Evolutionary conservation across 306 rosid species (phyloP).

Genomic region (Datisca glomerata): DNA sequence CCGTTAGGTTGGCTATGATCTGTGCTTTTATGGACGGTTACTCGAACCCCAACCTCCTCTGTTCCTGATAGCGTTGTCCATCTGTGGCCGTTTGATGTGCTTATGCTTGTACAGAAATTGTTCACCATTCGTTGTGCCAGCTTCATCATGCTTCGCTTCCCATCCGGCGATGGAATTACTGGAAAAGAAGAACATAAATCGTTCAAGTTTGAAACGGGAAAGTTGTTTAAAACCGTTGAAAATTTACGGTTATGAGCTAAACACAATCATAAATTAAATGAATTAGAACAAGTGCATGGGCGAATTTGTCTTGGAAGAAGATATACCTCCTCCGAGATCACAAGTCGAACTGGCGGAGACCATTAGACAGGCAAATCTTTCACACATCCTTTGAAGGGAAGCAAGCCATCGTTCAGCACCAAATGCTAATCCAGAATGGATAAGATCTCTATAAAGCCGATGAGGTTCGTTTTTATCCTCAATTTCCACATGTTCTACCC

Average conservation of each 20-base stretch:
- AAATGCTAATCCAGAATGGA: conserved; percentile 65
- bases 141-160: conserved; percentile 91
- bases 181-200: background rate
- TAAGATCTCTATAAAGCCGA: conserved; percentile 53
- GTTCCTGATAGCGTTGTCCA: conserved; percentile 78
- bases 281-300: too few species aligned
- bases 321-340: conserved; percentile 82
- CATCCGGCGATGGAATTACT: conserved; percentile 81
- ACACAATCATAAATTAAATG: too few species aligned
- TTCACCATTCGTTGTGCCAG: conserved; percentile 93
- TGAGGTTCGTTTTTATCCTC: conserved; percentile 70
- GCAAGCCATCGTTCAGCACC: conserved; percentile 83
- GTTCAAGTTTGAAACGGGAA: background rate
- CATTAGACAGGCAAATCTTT: conserved; percentile 74
- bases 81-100: conserved; percentile 61
- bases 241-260: too few species aligned
- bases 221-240: too few species aligned
- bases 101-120: conserved; percentile 68
- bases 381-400: conserved; percentile 76
- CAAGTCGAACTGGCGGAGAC: conserved; percentile 51
- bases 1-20: conserved; percentile 89
- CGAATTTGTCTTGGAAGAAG: too few species aligned
- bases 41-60: conserved; percentile 71
- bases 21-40: conserved; percentile 61
- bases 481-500: conserved; percentile 89